These are phyloP conservation scores for Monosporascus sp. DNA, from an alignment of 2,329 filamentous ascomycete species.

Conservation along the genomic window DNA sequence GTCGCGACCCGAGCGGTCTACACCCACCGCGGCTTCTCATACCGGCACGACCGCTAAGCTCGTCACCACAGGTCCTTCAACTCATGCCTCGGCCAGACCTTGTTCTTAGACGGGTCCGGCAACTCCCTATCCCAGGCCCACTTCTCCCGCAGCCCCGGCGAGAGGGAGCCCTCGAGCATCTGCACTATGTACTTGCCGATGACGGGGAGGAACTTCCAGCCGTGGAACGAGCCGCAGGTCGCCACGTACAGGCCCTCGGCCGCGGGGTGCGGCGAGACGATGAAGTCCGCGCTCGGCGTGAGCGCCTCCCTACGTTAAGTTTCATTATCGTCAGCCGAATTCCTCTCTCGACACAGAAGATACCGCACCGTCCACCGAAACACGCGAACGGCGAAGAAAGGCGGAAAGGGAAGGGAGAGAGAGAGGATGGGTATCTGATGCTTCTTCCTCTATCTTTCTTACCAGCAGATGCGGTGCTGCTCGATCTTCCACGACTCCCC, in stretches of 20 bases:
- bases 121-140: constrained; percentile 57
- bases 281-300: constrained; percentile 56
- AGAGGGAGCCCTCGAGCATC: constrained; percentile 43
- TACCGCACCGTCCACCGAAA: neutral
- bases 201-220: constrained; percentile 63
- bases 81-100: constrained; percentile 47
- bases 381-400: neutral
- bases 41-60: too few species aligned
- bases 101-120: constrained; percentile 46
- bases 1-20: too few species aligned
- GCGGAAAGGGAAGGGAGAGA: neutral
- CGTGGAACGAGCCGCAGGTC: constrained; percentile 62
- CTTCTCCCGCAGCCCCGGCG: constrained; percentile 35
- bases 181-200: constrained; percentile 56
- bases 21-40: too few species aligned
- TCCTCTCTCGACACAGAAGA: too few species aligned
- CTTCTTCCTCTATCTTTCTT: constrained; percentile 21
- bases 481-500: constrained; percentile 53
- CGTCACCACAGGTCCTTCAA: constrained; percentile 43
- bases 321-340: neutral
- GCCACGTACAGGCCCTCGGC: constrained; percentile 55
- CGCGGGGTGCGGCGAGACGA: constrained; percentile 53
- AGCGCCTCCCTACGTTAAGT: constrained; percentile 55
- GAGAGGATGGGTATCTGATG: too few species aligned
- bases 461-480: constrained; percentile 65